Base-by-base conservation (phyloP, 2,329 filamentous ascomycete species). In the Fusarium verticillioides region DNA sequence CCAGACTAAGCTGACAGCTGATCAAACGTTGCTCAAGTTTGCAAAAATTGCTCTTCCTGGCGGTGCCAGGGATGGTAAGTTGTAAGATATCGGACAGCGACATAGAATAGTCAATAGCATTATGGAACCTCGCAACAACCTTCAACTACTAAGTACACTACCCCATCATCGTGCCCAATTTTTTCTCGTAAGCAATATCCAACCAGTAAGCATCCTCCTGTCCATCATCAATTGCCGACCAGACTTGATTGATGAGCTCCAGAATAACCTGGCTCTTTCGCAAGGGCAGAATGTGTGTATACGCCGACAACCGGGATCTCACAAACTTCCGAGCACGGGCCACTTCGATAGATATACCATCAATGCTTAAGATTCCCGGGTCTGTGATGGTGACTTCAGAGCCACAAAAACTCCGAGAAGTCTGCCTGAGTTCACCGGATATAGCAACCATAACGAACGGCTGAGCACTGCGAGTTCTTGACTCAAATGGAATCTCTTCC, bases 361-460 rank as follows among this genome's bases (percentile, higher is more conserved):
- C 58, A 23, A 64, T 47, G 9, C 30, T 44, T 9, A 43, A 2
- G 2, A 40, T n/a, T 6, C 21, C 15, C 2, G 30, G 7, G 5
- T 36, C 40, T 9, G 30, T 19, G 2, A 9, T 7, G 15, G 23
- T 53, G 9, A 11, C 16, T 4, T 6, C 16, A 5, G 5, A 21
- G 6, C 5, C 23, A 11, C 7, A 34, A n/a, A 19, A 11, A 2
- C 36, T n/a, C 3, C 28, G 36, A 26, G 5, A 18, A 4, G 4
- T 36, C 11, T 52, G 37, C 1, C 23, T 21, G 7, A 63, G 37
- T 18, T 65, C 62, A 9, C 62, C 47, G 2, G 62, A 65, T 11
- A 63, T 42, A 3, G 62, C 59, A 6, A 65, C 59, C 62, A 63
- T 65, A 7, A 63, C 62, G 9, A 65, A 65, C 1, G 62, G 62